Percentiles rank a stretch among this genome's conserved stretches.
Evolutionary conservation across 2,329 filamentous ascomycete species (phyloP).

Genomic region (Remersonia thermophila): DNA sequence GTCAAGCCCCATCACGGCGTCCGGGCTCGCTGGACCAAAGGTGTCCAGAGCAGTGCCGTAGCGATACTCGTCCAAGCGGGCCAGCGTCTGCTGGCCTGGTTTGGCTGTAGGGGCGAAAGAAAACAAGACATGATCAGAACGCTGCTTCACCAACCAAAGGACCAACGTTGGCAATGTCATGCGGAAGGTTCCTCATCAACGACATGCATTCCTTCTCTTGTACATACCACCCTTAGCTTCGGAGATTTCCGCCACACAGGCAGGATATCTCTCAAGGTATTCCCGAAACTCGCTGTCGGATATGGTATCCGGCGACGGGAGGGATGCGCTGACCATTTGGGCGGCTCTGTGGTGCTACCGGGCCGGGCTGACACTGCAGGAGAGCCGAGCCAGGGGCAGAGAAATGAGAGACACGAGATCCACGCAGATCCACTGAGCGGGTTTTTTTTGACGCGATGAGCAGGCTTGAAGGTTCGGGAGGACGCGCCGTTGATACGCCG

Average conservation of each 20-base stretch:
- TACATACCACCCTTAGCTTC: slow-evolving; percentile 31
- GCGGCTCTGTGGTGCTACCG: slow-evolving; percentile 7
- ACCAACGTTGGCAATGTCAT: no score
- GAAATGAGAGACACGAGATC: slow-evolving; percentile 1
- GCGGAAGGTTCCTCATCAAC: no score
- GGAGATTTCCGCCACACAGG: slow-evolving; percentile 28
- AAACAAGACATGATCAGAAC: slow-evolving; percentile 8
- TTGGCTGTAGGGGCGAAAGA: slow-evolving; percentile 27
- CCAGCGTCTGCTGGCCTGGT: slow-evolving; percentile 36
- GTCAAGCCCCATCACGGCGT: slow-evolving; percentile 35
- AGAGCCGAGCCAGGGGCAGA: no score
- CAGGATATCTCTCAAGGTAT: slow-evolving; percentile 17
- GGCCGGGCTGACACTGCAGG: slow-evolving; percentile 10
- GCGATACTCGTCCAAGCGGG: slow-evolving; percentile 48
- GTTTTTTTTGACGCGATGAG: no score
- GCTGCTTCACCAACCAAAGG: neutral
- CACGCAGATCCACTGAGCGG: slow-evolving; percentile 8
- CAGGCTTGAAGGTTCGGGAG: slow-evolving; percentile 7
- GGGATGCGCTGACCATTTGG: slow-evolving; percentile 19
- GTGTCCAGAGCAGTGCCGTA: slow-evolving; percentile 38
- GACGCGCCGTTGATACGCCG: slow-evolving; percentile 13
- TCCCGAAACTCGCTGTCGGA: slow-evolving; percentile 18
- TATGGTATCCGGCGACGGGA: slow-evolving; percentile 18
- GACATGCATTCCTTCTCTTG: no score
- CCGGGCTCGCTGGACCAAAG: slow-evolving; percentile 27